Percentiles rank a stretch among this genome's conserved stretches.
Conservation (phyloP, 2,329 filamentous ascomycete species). For the Pseudogymnoascus verrucosus region DNA sequence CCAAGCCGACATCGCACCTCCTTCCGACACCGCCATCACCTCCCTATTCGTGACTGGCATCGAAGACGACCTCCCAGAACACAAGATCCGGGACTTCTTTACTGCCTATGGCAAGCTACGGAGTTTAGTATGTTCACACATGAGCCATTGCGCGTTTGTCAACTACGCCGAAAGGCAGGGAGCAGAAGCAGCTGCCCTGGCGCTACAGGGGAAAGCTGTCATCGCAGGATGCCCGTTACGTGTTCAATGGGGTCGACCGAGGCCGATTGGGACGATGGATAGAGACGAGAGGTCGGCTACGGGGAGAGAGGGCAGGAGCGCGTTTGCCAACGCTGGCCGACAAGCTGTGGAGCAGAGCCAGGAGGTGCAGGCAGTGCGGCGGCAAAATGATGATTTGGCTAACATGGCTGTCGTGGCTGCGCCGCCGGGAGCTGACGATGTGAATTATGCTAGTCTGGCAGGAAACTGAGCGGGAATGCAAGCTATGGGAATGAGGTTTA, state of each 20-base stretch:
- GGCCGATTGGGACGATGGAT: conserved; percentile 85
- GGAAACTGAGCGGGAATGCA: conserved; percentile 55
- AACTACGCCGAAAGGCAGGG: conserved; percentile 82
- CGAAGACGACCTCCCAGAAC: conserved; percentile 91
- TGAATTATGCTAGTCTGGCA: conserved; percentile 76
- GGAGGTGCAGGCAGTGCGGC: conserved; percentile 16
- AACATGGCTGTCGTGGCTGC: conserved; percentile 50
- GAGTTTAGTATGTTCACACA: conserved; percentile 90
- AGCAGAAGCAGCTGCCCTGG: conserved; percentile 76
- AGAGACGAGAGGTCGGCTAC: conserved; percentile 75
- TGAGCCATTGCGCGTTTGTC: conserved; percentile 93
- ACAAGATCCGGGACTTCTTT: conserved; percentile 86
- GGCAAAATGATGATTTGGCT: conserved; percentile 22
- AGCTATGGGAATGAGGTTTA: background rate
- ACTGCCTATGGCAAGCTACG: conserved; percentile 81
- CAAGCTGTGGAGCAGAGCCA: conserved; percentile 27
- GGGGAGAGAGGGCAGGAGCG: conserved; percentile 65
- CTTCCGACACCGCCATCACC: conserved; percentile 75
- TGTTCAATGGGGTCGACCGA: conserved; percentile 88
- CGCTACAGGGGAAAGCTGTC: conserved; percentile 80
- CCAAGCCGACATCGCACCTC: conserved; percentile 78
- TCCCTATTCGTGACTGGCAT: conserved; percentile 92
- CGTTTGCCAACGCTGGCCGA: conserved; percentile 41
- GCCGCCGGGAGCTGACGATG: conserved; percentile 70
- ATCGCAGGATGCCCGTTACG: conserved; percentile 86